phyloP scores from a whole-genome alignment of 768 basidiomycete genomes.

The Filobasidium wieringae region DNA sequence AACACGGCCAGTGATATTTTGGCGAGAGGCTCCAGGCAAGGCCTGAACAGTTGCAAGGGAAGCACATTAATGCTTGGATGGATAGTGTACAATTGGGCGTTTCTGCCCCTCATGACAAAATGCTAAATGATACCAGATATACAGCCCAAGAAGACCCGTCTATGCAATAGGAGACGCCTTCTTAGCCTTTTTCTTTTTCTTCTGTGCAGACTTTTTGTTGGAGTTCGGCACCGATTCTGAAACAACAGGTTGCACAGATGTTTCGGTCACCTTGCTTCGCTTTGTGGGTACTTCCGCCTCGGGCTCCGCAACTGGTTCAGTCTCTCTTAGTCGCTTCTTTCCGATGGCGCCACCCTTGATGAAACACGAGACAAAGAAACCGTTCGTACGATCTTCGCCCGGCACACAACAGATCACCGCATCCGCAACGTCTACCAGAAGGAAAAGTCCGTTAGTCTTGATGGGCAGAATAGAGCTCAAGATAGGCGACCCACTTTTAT shows the following conservation, averaged over 20 bases:
- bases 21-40: slow-evolving; percentile 23
- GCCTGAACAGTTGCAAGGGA: neutral
- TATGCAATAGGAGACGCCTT: neutral
- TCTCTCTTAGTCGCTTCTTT: neutral
- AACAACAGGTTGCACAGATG: neutral
- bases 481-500: slow-evolving; percentile 43
- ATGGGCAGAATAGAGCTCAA: neutral
- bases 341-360: slow-evolving; percentile 34
- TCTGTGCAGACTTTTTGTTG: slow-evolving; percentile 5
- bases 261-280: neutral
- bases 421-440: slow-evolving; percentile 44
- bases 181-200: slow-evolving; percentile 10
- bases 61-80: too few species aligned
- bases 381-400: slow-evolving; percentile 71
- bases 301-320: neutral
- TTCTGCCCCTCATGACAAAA: too few species aligned
- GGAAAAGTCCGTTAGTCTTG: neutral
- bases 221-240: neutral
- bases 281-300: neutral
- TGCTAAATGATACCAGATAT: too few species aligned
- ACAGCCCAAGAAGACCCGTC: too few species aligned
- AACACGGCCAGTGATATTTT: slow-evolving; percentile 22
- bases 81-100: too few species aligned
- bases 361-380: slow-evolving; percentile 97
- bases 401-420: slow-evolving; percentile 36